Percentiles rank a stretch among this genome's conserved stretches.
phyloP scores from a whole-genome alignment of 495 filamentous ascomycete genomes.

The Penicillium maclennaniae region DNA sequence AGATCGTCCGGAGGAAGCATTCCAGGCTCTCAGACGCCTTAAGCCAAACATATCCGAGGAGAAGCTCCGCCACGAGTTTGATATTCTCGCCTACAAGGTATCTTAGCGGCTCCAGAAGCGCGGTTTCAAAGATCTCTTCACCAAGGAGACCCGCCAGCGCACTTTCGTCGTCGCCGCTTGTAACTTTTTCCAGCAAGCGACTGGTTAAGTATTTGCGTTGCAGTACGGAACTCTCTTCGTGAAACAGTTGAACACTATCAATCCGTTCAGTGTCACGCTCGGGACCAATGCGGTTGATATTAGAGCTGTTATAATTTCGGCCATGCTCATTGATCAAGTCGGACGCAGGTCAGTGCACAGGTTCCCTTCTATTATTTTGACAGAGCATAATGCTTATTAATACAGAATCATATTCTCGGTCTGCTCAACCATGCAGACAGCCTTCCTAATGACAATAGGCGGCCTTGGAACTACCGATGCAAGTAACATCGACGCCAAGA shows the following conservation, averaged over 20 bases:
- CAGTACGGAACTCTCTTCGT: constrained; percentile 35
- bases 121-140: constrained; percentile 28
- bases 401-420: constrained; percentile 10
- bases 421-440: constrained; percentile 13
- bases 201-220: constrained; percentile 29
- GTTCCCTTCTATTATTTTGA: too few relatives aligned
- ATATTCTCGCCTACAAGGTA: constrained; percentile 7
- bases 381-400: too few relatives aligned
- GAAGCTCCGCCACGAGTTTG: constrained; percentile 8
- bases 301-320: constrained; percentile 8
- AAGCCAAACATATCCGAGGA: constrained; percentile 14
- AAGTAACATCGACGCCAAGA: constrained; percentile 8
- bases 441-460: constrained; percentile 20
- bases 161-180: constrained; percentile 28
- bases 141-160: constrained; percentile 24
- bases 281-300: constrained; percentile 18
- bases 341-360: constrained; percentile 10
- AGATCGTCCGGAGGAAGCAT: constrained; percentile 26
- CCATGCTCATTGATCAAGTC: constrained; percentile 7
- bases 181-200: constrained; percentile 35
- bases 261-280: constrained; percentile 27
- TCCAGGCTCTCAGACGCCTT: constrained; percentile 2
- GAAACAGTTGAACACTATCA: constrained; percentile 29
- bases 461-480: constrained; percentile 15
- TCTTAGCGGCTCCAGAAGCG: constrained; percentile 16